phyloP scores from a whole-genome alignment of 2,329 filamentous ascomycete genomes.

The Pestalotiopsis sp. region DNA sequence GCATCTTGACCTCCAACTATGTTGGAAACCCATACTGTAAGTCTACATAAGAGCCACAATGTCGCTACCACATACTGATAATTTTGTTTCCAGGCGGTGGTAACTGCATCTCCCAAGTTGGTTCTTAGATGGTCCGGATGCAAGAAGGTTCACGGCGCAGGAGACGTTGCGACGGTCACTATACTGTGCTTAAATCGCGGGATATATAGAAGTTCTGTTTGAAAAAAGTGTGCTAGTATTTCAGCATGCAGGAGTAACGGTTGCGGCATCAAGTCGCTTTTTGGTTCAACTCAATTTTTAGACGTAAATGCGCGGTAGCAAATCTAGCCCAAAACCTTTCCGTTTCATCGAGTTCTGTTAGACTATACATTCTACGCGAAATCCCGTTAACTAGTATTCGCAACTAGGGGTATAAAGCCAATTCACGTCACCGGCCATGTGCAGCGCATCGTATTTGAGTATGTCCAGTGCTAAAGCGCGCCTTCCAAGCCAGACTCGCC shows the following conservation, averaged over 20 bases:
- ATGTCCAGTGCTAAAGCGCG: no score
- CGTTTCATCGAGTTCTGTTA: no score
- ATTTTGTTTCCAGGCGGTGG: slow-evolving; percentile 11
- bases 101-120: slow-evolving; percentile 15
- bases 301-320: neutral
- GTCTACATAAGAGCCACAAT: neutral
- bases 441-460: no score
- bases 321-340: neutral
- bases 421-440: no score
- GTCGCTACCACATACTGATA: neutral
- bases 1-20: slow-evolving; percentile 23
- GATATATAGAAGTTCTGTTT: neutral
- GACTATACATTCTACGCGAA: no score
- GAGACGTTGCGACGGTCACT: neutral
- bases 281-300: neutral
- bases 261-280: no score
- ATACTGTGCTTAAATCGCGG: neutral
- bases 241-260: neutral
- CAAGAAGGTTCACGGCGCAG: neutral
- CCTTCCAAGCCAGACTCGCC: no score
- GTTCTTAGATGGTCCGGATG: neutral
- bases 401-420: no score
- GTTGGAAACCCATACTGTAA: slow-evolving; percentile 19
- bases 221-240: neutral
- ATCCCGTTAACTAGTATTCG: no score